Evolutionary conservation across 1,284 basidiomycete species (phyloP), one percentile per base, ranked within the genome.

Genomic region (Sanguinoderma infundibulare): DNA sequence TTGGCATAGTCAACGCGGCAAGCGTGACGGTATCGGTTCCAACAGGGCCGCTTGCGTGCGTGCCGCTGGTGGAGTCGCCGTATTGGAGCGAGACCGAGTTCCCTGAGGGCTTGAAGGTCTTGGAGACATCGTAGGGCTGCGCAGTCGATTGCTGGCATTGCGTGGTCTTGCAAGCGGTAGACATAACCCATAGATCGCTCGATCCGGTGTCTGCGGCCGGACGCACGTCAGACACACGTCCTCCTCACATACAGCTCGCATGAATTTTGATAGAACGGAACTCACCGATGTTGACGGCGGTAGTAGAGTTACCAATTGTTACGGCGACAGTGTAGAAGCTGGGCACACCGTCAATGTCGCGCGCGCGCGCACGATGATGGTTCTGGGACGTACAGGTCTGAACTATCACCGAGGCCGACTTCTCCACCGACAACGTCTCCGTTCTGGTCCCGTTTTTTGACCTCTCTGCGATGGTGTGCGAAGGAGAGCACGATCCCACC

Each of bases 61-160:
- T 78, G 3, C 77, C 77, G 2, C 76, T 75, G 8, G 63, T 68
- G 14, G 78, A 78, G 53, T 79, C 78, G 35, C 78, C 78, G 47
- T 73, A 77, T 40, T 63, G 60, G 42, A 77, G 62, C 42, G 61
- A 50, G 15, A 79, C 77, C 35, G 60, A 62, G 10, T 70, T 67
- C 4, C 75, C 76, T n/a, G 70, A 69, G 17, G 63, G 38, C 20
- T 67, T 67, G 57, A 75, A 70, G 20, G 68, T 62, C 5, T 73
- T 60, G 3, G 61, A n/a, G n/a, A n/a, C 55, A 30, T 64, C 60
- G 56, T 75, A 75, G 3, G 71, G 69, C 24, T 65, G 49, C 0
- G 72, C 58, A 1, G 53, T 65, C 3, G 73, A 71, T 22, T 42
- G 32, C 26, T 58, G 50, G 49, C 73, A 74, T 12, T 62, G 39